A percentile compares a stretch with the other conserved stretches of the same genome.
phyloP scores from a whole-genome alignment of 1,284 basidiomycete species.

The Cutaneotrichosporon mucoides region DNA sequence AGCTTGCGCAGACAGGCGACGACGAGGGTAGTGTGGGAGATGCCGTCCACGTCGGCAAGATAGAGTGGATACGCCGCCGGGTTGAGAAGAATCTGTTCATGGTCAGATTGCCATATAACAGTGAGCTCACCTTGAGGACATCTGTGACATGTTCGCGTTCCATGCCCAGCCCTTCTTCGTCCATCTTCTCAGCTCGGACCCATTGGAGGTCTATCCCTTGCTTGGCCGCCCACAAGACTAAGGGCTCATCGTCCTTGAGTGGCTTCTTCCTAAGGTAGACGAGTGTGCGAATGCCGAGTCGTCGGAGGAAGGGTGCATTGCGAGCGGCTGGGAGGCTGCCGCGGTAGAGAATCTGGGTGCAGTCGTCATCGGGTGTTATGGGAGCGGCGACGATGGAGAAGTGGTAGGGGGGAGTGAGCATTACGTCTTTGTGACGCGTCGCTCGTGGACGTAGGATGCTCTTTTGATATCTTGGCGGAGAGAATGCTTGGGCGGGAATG shows the following conservation, averaged over 20 bases:
- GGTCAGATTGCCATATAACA: neutral
- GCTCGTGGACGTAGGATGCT: too few species aligned
- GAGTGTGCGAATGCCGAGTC: constrained; percentile 58
- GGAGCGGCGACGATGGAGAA: constrained; percentile 28
- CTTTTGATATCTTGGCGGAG: too few species aligned
- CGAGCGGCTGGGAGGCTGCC: constrained; percentile 37
- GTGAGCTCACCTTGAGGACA: constrained; percentile 33
- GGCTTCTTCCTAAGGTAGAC: constrained; percentile 54
- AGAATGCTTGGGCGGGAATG: too few species aligned
- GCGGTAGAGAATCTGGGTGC: constrained; percentile 35
- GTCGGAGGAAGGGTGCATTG: constrained; percentile 34
- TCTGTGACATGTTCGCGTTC: constrained; percentile 36
- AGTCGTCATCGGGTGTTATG: neutral
- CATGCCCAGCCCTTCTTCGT: constrained; percentile 43
- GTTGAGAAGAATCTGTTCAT: constrained; percentile 34
- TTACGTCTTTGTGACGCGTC: neutral
- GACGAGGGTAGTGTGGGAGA: constrained; percentile 43
- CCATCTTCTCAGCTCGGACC: constrained; percentile 42
- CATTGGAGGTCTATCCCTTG: constrained; percentile 30
- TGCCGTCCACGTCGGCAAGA: constrained; percentile 42
- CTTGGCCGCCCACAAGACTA: constrained; percentile 27
- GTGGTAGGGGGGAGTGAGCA: constrained; percentile 33
- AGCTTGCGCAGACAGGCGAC: constrained; percentile 43
- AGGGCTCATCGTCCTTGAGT: constrained; percentile 28
- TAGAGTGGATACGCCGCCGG: constrained; percentile 39